Conservation (phyloP, 352 stramenopile genomes). For the Phytophthora sojae region DNA sequence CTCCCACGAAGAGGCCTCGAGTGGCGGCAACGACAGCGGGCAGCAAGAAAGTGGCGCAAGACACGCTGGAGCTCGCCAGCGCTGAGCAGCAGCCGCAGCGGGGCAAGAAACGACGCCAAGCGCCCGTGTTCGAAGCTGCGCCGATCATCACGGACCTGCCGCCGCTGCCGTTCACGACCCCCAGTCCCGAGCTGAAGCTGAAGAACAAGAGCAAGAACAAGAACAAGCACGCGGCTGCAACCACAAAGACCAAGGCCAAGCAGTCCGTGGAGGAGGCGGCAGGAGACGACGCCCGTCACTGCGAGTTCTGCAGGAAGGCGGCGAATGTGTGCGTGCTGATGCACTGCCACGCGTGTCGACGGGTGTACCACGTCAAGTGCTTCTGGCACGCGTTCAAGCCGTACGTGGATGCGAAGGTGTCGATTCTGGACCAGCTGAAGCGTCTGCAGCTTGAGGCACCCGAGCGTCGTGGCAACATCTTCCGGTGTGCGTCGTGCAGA, state of each 20-base stretch:
- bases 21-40: no score
- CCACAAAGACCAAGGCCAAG: conserved; percentile 14
- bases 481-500: conserved; percentile 55
- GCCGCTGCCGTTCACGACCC: conserved; percentile 43
- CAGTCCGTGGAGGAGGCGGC: conserved; percentile 8
- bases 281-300: conserved; percentile 21
- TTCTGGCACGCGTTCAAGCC: conserved; percentile 46
- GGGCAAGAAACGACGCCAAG: conserved; percentile 40
- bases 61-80: conserved; percentile 10
- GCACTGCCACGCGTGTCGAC: conserved; percentile 48
- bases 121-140: conserved; percentile 14
- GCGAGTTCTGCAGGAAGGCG: conserved; percentile 52
- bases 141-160: conserved; percentile 43
- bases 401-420: conserved; percentile 27
- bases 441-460: conserved; percentile 33
- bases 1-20: conserved; percentile 10
- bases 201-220: conserved; percentile 17
- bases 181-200: conserved; percentile 3
- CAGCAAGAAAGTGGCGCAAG: conserved; percentile 8
- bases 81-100: not conserved
- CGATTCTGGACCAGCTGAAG: conserved; percentile 47
- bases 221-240: conserved; percentile 3
- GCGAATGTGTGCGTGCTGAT: conserved; percentile 46
- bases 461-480: conserved; percentile 43
- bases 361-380: conserved; percentile 57